These are phyloP conservation scores for Lasiodiplodia sp. DNA, from an alignment of 2,329 filamentous ascomycete species.

Conservation along the genomic window DNA sequence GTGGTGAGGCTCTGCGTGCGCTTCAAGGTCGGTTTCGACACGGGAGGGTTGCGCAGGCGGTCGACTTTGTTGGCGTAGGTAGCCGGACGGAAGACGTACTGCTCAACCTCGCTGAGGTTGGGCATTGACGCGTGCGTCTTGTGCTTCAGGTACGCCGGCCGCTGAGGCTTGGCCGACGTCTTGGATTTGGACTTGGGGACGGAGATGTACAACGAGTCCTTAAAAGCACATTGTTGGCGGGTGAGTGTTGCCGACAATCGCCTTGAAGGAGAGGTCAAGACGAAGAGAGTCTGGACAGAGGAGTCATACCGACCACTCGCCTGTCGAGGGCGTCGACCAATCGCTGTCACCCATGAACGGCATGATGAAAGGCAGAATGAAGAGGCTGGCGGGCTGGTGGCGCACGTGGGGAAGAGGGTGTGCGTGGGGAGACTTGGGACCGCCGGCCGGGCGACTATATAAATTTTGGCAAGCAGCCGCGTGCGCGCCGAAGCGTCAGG, in stretches of 20 bases:
- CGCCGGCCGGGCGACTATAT: conserved; percentile 4
- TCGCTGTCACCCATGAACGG: conserved; percentile 16
- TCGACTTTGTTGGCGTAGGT: conserved; percentile 16
- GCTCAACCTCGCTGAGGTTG: conserved; percentile 4
- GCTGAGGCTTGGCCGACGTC: not conserved
- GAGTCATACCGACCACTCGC: conserved; percentile 24
- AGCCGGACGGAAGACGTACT: conserved; percentile 12
- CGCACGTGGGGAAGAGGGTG: conserved; percentile 19
- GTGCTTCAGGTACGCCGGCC: conserved; percentile 11
- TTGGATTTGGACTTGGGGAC: conserved; percentile 7
- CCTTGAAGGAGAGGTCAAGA: not conserved
- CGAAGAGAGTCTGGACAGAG: conserved; percentile 1
- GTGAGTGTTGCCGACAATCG: conserved; percentile 26
- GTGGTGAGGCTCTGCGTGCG: conserved; percentile 15
- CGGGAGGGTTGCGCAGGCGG: conserved; percentile 8
- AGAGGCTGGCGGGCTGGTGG: not conserved
- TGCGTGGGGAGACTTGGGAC: conserved; percentile 8
- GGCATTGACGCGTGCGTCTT: conserved; percentile 8
- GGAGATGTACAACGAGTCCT: conserved; percentile 10
- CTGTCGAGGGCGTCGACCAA: conserved; percentile 18
- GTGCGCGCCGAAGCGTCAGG: conserved; percentile 1
- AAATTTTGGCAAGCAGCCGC: conserved; percentile 12
- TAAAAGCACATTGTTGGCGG: conserved; percentile 26
- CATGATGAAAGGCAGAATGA: not conserved
- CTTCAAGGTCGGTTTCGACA: not conserved